Conservation (phyloP, 768 basidiomycete genomes). For the Mycena maculata region DNA sequence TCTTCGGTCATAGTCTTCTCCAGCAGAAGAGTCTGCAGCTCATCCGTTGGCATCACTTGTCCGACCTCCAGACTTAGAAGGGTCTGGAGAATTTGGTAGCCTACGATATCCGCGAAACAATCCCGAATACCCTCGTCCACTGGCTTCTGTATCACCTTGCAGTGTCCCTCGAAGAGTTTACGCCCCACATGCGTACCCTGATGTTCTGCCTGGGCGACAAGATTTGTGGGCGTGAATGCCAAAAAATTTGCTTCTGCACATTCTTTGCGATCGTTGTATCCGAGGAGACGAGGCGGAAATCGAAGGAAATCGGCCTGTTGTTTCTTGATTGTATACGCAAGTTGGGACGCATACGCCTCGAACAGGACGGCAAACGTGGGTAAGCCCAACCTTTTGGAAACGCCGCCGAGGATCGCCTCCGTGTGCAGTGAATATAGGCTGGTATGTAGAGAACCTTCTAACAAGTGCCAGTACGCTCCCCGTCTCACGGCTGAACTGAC, state of each 20-base stretch:
- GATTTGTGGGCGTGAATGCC: conserved; percentile 73
- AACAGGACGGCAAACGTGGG: conserved; percentile 71
- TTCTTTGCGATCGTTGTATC: conserved; percentile 74
- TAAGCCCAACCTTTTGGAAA: conserved; percentile 77
- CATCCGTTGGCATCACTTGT: conserved; percentile 36
- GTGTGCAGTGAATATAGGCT: conserved; percentile 52
- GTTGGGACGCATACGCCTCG: conserved; percentile 79
- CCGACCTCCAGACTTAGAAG: conserved; percentile 47
- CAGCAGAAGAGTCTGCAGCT: conserved; percentile 51
- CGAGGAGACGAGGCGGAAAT: conserved; percentile 80
- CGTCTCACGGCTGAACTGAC: conserved; percentile 81
- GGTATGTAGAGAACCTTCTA: conserved; percentile 68
- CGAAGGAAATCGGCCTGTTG: conserved; percentile 63
- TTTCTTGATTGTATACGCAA: conserved; percentile 74
- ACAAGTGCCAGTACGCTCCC: conserved; percentile 88
- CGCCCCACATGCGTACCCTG: conserved; percentile 51
- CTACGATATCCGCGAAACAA: conserved; percentile 79
- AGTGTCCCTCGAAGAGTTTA: conserved; percentile 68
- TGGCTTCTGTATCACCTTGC: conserved; percentile 66
- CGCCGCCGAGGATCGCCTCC: conserved; percentile 66
- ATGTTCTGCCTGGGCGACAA: conserved; percentile 56
- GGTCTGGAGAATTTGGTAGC: conserved; percentile 64
- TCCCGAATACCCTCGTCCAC: conserved; percentile 62
- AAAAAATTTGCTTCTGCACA: conserved; percentile 76
- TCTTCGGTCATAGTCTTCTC: conserved; percentile 45